Percentiles rank a stretch among this genome's conserved stretches.
Conservation (phyloP, 1,139 yeast genomes). For the Candida labiduridarum region DNA sequence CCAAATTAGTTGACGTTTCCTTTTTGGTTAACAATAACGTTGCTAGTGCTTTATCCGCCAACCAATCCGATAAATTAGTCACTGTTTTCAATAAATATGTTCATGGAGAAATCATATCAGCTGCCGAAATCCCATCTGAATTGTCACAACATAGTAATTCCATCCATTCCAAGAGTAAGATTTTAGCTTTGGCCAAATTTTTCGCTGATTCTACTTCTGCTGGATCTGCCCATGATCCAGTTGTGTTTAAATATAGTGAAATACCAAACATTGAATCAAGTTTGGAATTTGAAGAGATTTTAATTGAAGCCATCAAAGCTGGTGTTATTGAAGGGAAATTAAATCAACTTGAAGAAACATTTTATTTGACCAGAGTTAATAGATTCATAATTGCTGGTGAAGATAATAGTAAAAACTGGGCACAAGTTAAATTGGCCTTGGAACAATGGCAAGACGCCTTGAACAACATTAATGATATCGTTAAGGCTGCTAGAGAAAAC, state of each 20-base stretch:
- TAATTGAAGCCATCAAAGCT: constrained; percentile 47
- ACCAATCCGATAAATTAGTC: constrained; percentile 24
- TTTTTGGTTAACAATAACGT: constrained; percentile 47
- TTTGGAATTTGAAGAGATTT: constrained; percentile 42
- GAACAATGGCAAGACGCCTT: constrained; percentile 45
- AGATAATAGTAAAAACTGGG: constrained; percentile 39
- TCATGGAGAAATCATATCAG: constrained; percentile 33
- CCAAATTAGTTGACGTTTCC: constrained; percentile 48
- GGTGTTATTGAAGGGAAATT: constrained; percentile 51
- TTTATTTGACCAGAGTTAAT: constrained; percentile 46
- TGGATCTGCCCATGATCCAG: constrained; percentile 19
- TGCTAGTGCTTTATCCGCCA: constrained; percentile 30
- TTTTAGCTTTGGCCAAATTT: constrained; percentile 45
- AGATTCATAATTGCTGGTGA: constrained; percentile 46
- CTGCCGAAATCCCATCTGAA: constrained; percentile 15
- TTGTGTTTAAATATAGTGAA: constrained; percentile 38
- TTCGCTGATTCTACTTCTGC: constrained; percentile 24
- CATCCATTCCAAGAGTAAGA: constrained; percentile 40
- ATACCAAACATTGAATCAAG: constrained; percentile 38
- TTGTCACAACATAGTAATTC: constrained; percentile 23
- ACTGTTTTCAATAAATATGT: constrained; percentile 38
- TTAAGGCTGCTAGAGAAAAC: constrained; percentile 47
- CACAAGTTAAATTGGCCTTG: constrained; percentile 37
- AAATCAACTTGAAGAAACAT: constrained; percentile 47
- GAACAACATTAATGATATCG: constrained; percentile 45